phyloP scores from a whole-genome alignment of 495 filamentous ascomycete genomes.

The Penicillium bovifimosum region DNA sequence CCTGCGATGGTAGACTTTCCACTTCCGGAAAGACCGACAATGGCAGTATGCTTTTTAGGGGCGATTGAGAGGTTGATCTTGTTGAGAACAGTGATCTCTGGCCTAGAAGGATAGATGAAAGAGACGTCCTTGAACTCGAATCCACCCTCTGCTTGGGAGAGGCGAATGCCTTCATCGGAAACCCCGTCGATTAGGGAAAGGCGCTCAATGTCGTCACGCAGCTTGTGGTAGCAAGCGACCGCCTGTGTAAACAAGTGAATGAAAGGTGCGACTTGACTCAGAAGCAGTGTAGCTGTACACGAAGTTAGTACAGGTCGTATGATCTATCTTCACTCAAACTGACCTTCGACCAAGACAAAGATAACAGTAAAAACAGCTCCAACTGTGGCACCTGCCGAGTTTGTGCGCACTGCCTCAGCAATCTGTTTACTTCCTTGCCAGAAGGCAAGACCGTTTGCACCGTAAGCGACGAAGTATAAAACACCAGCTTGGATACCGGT shows the following conservation, averaged over 20 bases:
- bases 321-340: conserved; percentile 5
- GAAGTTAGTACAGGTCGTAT: conserved; percentile 8
- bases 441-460: conserved; percentile 60
- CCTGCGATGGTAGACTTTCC: conserved; percentile 67
- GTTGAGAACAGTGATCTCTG: conserved; percentile 49
- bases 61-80: conserved; percentile 50
- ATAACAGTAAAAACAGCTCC: conserved; percentile 61
- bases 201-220: conserved; percentile 49
- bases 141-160: conserved; percentile 33
- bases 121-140: conserved; percentile 51
- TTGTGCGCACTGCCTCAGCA: conserved; percentile 39
- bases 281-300: conserved; percentile 48
- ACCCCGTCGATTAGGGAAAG: conserved; percentile 46
- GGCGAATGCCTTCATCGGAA: conserved; percentile 28
- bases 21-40: conserved; percentile 64
- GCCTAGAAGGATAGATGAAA: conserved; percentile 59
- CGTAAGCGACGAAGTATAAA: conserved; percentile 61
- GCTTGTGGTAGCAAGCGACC: conserved; percentile 46
- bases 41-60: conserved; percentile 54
- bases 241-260: conserved; percentile 55
- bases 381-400: conserved; percentile 34
- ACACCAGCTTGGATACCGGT: conserved; percentile 59
- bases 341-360: conserved; percentile 60
- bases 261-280: conserved; percentile 60
- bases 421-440: conserved; percentile 57